These are phyloP conservation scores for Boletus pseudopeckii DNA, from an alignment of 768 basidiomycete genomes.

Conservation along the genomic window DNA sequence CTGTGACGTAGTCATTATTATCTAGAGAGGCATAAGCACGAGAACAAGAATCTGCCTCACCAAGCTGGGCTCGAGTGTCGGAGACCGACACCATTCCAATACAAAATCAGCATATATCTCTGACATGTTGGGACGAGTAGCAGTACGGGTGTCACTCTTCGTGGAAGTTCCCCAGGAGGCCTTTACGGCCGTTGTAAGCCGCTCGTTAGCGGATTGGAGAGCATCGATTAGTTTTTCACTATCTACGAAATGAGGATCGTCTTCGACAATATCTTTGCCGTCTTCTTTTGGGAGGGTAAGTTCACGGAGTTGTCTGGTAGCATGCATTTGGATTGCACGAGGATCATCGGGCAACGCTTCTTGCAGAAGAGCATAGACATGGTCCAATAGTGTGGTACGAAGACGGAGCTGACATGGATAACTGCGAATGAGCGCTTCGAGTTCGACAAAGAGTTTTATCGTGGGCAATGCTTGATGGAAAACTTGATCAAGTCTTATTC, in stretches of 20 bases:
- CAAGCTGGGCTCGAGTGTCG: constrained; percentile 30
- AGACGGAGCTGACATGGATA: constrained; percentile 43
- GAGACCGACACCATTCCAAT: constrained; percentile 42
- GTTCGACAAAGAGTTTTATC: constrained; percentile 39
- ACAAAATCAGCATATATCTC: constrained; percentile 45
- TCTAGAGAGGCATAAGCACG: neutral
- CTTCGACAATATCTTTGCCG: constrained; percentile 3
- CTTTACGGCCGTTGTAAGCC: constrained; percentile 28
- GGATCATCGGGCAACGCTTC: constrained; percentile 36
- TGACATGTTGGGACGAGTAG: constrained; percentile 29
- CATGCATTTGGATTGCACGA: constrained; percentile 37
- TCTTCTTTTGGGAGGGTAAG: constrained; percentile 26
- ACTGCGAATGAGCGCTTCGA: constrained; percentile 40
- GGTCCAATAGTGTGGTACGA: constrained; percentile 38
- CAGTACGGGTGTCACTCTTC: constrained; percentile 10
- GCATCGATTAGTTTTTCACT: constrained; percentile 27
- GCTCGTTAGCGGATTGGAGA: constrained; percentile 30
- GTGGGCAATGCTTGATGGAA: constrained; percentile 37
- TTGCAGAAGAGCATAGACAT: constrained; percentile 42
- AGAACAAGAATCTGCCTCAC: constrained; percentile 19
- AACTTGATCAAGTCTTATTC: constrained; percentile 9
- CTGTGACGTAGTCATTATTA: constrained; percentile 32
- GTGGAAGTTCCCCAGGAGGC: constrained; percentile 20
- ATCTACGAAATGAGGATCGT: constrained; percentile 8
- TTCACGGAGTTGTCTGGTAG: constrained; percentile 35